Evolutionary conservation across 768 basidiomycete species (phyloP).

Genomic region (Tubosaeta sp.): DNA sequence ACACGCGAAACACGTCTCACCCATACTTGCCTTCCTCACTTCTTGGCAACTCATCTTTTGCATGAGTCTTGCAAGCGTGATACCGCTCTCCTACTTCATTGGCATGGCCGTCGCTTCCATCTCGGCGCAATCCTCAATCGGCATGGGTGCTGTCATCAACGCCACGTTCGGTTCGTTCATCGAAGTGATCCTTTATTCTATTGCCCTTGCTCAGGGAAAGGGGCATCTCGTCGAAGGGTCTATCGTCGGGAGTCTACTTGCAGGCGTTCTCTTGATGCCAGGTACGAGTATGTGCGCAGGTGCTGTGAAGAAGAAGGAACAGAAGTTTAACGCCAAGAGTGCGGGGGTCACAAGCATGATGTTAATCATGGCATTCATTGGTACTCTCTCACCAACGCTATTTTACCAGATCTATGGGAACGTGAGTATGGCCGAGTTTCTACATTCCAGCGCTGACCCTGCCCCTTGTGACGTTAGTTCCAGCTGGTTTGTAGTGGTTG

Average conservation of each 20-base stretch:
- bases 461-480: slow-evolving; percentile 51
- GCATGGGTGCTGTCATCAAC: slow-evolving; percentile 99
- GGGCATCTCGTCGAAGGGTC: slow-evolving; percentile 95
- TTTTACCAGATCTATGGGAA: slow-evolving; percentile 99
- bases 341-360: slow-evolving; percentile 99
- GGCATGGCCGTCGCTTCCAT: slow-evolving; percentile 99
- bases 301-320: slow-evolving; percentile 87
- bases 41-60: slow-evolving; percentile 79
- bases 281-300: slow-evolving; percentile 93
- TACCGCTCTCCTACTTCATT: slow-evolving; percentile 97
- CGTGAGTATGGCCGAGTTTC: slow-evolving; percentile 47
- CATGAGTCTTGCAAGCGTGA: slow-evolving; percentile 82
- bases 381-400: slow-evolving; percentile 88
- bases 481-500: slow-evolving; percentile 83
- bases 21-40: slow-evolving; percentile 63
- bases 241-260: slow-evolving; percentile 91
- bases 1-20: slow-evolving; percentile 55
- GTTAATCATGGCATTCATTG: slow-evolving; percentile 99
- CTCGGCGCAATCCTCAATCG: slow-evolving; percentile 96
- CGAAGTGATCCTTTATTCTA: slow-evolving; percentile 89
- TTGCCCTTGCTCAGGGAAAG: slow-evolving; percentile 87
- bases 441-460: slow-evolving; percentile 3
- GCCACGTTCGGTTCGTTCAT: slow-evolving; percentile 98
- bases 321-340: slow-evolving; percentile 98
- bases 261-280: slow-evolving; percentile 96